These are phyloP conservation scores for Akanthomyces dipterigenus DNA, from an alignment of 2,329 filamentous ascomycete species.

Conservation along the genomic window DNA sequence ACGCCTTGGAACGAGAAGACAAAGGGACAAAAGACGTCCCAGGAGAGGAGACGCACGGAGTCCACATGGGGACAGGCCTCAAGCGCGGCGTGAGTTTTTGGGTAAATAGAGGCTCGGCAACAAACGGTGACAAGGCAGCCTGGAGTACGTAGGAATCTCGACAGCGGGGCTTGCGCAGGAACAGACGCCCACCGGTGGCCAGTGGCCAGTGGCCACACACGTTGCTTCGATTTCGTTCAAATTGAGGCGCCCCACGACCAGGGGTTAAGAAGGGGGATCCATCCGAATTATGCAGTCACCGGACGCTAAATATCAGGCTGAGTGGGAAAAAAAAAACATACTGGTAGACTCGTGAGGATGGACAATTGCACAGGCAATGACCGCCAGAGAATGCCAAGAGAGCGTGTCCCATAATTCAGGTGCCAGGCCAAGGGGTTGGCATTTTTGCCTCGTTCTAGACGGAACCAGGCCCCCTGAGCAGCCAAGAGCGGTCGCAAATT, in stretches of 20 bases:
- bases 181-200: not conserved
- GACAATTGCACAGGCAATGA: not conserved
- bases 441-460: not conserved
- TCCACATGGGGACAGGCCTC: not conserved
- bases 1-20: not conserved
- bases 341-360: no score
- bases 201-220: no score
- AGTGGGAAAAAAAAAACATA: not conserved
- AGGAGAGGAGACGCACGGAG: not conserved
- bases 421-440: not conserved
- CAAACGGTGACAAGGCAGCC: not conserved
- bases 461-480: no score
- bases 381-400: not conserved
- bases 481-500: no score
- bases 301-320: slow-evolving; percentile 1
- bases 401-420: not conserved
- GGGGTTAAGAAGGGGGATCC: not conserved
- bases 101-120: not conserved
- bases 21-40: not conserved
- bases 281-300: not conserved
- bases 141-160: not conserved
- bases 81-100: not conserved
- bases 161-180: not conserved
- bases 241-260: no score
- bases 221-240: no score